Evolutionary conservation across 192 early-diverging fungal species (phyloP), one percentile per base, ranked within the genome.

Genomic region (Entophlyctis luteolus): DNA sequence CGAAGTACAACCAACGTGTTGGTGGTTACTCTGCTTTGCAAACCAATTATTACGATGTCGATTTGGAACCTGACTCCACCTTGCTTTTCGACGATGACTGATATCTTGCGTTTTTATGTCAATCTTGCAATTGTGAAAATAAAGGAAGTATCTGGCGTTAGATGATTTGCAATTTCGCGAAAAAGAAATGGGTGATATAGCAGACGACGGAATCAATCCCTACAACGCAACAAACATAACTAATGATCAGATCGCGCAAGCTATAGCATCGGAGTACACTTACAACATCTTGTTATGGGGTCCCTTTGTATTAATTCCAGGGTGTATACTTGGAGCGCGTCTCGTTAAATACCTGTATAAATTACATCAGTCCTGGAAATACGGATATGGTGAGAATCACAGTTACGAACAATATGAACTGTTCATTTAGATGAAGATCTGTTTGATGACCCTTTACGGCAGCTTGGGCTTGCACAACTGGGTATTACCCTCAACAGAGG

Each of bases 391-490:
- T 77, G 45, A 33, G 65, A 46, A n/a, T 16, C 27, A 37, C 34
- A 18, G 28, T 2, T 67, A 12, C 16, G 37, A 20, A 1, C 38
- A 67, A 18, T 46, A 12, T 27, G 28, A 42, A 1, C 39, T 54
- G n/a, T 33, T 62, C 14, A 22, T 22, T 2, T 52, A 81, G 81
- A 75, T 52, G 79, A 80, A 12, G 77, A 80, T 35, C 46, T 83
- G 25, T 59, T 83, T 38, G 59, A 72, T 25, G 81, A 83, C 59
- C 81, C 81, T 12, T 67, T 83, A 34, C 73, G 66, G 25, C 76
- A 83, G 66, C 54, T 83, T 4, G 81, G 81, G 2, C 53, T 83
- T n/a, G 75, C 76, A 14, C 76, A 83, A 62, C 63, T 83, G 3
- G 81, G 81, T 2, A 45, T 83, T 6, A 71, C 39, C 31, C 34